Conservation (phyloP, 164 flowering plant genomes). For the Paratinospora sagittata region DNA sequence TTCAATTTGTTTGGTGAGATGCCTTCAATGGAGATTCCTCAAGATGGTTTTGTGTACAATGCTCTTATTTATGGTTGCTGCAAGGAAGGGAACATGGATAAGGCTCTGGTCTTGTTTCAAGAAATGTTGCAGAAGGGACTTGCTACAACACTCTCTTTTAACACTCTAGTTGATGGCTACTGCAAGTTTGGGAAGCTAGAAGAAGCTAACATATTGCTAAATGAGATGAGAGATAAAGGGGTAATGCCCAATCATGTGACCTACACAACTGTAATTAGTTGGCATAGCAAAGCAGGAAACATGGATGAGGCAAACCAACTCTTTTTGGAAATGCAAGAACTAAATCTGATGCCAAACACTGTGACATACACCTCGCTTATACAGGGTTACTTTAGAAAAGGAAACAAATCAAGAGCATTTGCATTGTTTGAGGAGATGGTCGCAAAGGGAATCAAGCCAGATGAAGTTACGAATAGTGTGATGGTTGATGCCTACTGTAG, state of each 20-base stretch:
- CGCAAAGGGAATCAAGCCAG: constrained; percentile 44
- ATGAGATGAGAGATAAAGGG: constrained; percentile 39
- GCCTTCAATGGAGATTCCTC: constrained; percentile 33
- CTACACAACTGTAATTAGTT: constrained; percentile 54
- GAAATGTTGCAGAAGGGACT: constrained; percentile 48
- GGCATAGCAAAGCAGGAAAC: constrained; percentile 44
- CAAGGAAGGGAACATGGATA: constrained; percentile 48
- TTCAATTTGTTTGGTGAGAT: constrained; percentile 53
- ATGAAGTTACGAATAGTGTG: constrained; percentile 31
- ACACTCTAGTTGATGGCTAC: constrained; percentile 52
- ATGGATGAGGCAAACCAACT: constrained; percentile 47
- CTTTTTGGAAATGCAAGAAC: constrained; percentile 49
- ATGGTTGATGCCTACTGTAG: constrained; percentile 33
- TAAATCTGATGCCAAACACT: constrained; percentile 41
- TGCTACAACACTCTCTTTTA: constrained; percentile 44
- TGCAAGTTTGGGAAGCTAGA: constrained; percentile 42
- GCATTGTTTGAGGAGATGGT: constrained; percentile 52
- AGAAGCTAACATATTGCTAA: constrained; percentile 38
- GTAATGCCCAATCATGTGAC: constrained; percentile 51
- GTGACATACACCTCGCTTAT: constrained; percentile 59
- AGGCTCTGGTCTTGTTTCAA: constrained; percentile 44
- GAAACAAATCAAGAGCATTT: constrained; percentile 37
- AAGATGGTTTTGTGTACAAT: constrained; percentile 50
- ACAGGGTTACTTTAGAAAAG: constrained; percentile 36
- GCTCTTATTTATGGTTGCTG: constrained; percentile 60